Percentiles rank a stretch among this genome's conserved stretches.
Conservation (phyloP, 2,329 filamentous ascomycete species). For the Mollisia scopiformis region DNA sequence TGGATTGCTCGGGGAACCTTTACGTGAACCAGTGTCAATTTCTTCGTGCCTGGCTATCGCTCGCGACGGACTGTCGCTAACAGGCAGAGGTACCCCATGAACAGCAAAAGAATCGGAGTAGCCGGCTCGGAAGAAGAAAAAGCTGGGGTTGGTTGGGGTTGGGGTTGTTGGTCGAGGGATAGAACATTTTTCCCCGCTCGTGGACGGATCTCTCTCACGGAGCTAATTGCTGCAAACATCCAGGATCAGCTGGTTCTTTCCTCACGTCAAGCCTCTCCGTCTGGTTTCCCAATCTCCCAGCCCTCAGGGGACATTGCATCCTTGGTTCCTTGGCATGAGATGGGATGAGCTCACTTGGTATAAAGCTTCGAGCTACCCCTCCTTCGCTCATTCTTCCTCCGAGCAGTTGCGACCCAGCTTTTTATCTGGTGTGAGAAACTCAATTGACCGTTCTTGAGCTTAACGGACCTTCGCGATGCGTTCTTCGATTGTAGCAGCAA, state of each 20-base stretch:
- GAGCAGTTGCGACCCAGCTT: neutral
- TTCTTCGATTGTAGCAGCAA: conserved; percentile 13
- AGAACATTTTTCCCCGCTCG: neutral
- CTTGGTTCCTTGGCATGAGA: neutral
- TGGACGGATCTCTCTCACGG: neutral
- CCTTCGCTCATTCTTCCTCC: neutral
- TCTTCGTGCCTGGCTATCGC: neutral
- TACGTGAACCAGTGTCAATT: neutral
- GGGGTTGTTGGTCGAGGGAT: too few relatives aligned
- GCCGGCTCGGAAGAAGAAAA: neutral
- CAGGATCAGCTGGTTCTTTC: conserved; percentile 1
- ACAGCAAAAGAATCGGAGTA: neutral
- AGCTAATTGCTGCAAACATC: neutral
- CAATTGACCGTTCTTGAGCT: neutral
- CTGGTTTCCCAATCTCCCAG: neutral
- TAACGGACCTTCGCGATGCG: conserved; percentile 20
- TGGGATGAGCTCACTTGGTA: conserved; percentile 4
- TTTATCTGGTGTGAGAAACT: neutral
- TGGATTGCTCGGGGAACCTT: neutral
- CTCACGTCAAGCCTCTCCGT: conserved; percentile 6
- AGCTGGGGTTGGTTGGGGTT: neutral
- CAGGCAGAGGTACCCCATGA: neutral
- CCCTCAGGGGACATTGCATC: neutral
- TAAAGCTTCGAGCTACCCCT: conserved; percentile 26
- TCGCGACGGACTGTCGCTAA: neutral